Evolutionary conservation across 139 green algal species (phyloP).

Genomic region (Spirogloea muscicola): DNA sequence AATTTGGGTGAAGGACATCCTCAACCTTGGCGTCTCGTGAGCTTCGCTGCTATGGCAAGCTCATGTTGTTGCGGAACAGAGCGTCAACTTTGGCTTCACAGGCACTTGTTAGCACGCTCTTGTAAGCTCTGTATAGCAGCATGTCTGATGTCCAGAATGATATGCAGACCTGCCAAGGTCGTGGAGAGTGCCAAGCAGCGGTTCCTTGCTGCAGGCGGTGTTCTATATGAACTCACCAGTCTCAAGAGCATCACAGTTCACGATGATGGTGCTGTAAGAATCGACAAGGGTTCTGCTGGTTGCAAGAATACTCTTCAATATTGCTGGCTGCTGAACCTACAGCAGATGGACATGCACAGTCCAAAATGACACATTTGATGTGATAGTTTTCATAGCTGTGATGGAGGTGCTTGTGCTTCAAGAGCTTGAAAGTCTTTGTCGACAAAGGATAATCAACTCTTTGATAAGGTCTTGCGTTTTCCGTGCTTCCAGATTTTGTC

Average conservation of each 20-base stretch:
- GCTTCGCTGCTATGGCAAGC: background rate
- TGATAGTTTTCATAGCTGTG: too few species aligned
- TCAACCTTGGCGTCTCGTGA: constrained; percentile 85
- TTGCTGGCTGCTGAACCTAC: too few species aligned
- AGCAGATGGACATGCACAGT: too few species aligned
- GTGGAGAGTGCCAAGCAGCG: constrained; percentile 30
- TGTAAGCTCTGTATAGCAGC: background rate
- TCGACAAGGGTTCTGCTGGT: too few species aligned
- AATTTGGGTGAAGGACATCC: constrained; percentile 71
- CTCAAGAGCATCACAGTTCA: constrained; percentile 54
- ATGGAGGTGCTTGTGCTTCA: too few species aligned
- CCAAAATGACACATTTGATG: too few species aligned
- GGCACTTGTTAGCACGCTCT: constrained; percentile 1
- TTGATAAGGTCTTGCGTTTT: too few species aligned
- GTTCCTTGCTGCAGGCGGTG: constrained; percentile 25
- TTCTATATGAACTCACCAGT: constrained; percentile 64
- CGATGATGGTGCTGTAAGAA: constrained; percentile 55
- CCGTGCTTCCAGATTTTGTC: constrained; percentile 54
- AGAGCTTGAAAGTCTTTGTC: too few species aligned
- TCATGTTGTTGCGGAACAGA: background rate
- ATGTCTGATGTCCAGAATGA: constrained; percentile 5
- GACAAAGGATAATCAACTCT: too few species aligned
- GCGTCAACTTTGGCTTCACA: too few species aligned
- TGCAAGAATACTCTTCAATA: too few species aligned
- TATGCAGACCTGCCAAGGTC: constrained; percentile 16